Base-by-base conservation (phyloP, 2,329 filamentous ascomycete genomes). In the Fusarium sp. region DNA sequence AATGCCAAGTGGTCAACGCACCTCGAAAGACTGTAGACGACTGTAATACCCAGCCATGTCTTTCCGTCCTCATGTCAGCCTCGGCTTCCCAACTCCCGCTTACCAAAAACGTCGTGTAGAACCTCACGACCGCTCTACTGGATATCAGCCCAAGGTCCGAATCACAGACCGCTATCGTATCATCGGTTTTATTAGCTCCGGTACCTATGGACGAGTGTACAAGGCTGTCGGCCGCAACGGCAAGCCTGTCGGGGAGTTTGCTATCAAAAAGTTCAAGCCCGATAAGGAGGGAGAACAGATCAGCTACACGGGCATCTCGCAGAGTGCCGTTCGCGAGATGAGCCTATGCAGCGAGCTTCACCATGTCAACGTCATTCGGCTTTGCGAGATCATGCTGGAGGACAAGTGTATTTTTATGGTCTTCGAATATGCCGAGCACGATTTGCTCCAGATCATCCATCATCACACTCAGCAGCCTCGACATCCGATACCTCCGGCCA, bases 321-420 rank as follows among this genome's bases (percentile, higher is more conserved):
- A 99, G 76, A 97, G 93, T 13, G 95, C 95, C 5, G 92, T 97
- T 65, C 91, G 95, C 49, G 95, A 99, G 76, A 99, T 99, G 93
- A 92, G 94, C 14, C 82, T 99, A 1, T 99, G 95, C 77, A 95
- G 92, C 33, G 95, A 99, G 73, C 83, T 99, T 23, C 87, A 85
- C 55, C 93, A 99, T 75, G 81, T 86, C 53, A 98, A 98, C 73
- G 88, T 99, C 31, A 94, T 99, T 66, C 88, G 90, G 56, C 86
- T 97, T 1, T 88, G 94, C 60, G 95, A 99, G 77, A 98, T 97
- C 70, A 97, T 99, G 70, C 83, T 99, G 4, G 94, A 99, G 78
- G 93, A 97, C 76, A 98, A 98, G 79, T 97, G 93, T 79, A 98
- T 99, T 74, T 99, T 93, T 78, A 99, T 99, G 90, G 93, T 99